Base-by-base conservation (phyloP, 2,329 filamentous ascomycete genomes). In the Tolypocladium amazonense region DNA sequence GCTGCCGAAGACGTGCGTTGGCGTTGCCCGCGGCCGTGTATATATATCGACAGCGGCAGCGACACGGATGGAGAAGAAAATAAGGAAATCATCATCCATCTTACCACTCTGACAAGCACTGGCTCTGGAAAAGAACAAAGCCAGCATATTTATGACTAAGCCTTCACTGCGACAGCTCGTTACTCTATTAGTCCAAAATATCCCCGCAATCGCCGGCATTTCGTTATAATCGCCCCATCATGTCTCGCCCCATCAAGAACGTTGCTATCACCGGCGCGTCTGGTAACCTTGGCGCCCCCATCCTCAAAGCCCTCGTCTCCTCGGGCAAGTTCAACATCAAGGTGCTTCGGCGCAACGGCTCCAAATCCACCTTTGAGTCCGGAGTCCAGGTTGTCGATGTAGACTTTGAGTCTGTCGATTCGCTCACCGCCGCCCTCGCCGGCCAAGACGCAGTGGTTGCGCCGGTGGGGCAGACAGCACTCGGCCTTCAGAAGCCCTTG, bases 391-490 rank as follows among this genome's bases (percentile, higher is more conserved):
- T 73, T n/a, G 61, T 69, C 4, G 67, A 74, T 27, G 69, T 74
- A 35, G 76, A 76, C 65, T 71, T 73, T 56, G 71, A 76, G 18
- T 78, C 76, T 1, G 67, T 78, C 2, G 69, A 76, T 0, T 79
- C 79, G 27, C 76, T 88, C 18, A 76, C 71, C 0, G 62, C 73
- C 1, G 81, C 80, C 0, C 77, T 88, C 56, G 65, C 76, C 57
- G 82, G 79, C 58, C 79, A 85, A 60, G 84, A 87, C 62, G 84
- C 80, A 0, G 74, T 87, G 23, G 68, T 87, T 35, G 70, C 70
- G 1, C 65, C 69, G 5, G 35, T 73, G 50, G 65, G 62, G 14
- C 66, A 68, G 25, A 74, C 75, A 1, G 72, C 77, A 1, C 71
- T 84, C 47, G 72, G 72, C 27, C 60, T 59, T 8, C 72, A 74